Base-by-base conservation (phyloP, 805 yeast genomes). In the Starmerella kuoi region DNA sequence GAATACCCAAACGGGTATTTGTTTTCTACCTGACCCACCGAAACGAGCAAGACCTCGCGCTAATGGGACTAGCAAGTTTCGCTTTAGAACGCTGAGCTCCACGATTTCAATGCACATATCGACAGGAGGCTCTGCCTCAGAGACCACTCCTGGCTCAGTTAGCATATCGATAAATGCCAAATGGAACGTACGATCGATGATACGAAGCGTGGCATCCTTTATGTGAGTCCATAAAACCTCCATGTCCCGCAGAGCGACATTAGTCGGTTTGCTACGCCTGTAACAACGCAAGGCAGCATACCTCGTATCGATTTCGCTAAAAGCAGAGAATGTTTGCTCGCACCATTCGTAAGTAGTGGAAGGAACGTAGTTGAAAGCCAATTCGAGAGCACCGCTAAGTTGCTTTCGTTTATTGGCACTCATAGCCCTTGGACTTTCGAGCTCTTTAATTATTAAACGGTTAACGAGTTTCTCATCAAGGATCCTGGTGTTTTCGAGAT, bases 111-210 rank as follows among this genome's bases (percentile, higher is more conserved):
- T 21, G 27, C 59, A 55, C 7, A 60, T 52, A 0, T 46, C 45
- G 5, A 51, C 55, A 9, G 61, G 55, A 17, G 66, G 49, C 1
- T 42, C 48, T 12, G 51, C 57, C 5, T 19, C 21, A 4, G 6
- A n/a, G 46, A 57, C 58, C 1, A 53, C 50, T 1, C 60, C 51
- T 0, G 43, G 53, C 32, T 64, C 58, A 48, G 70, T 62, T 40
- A 73, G 35, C 0, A 75, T 55, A n/a, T 69, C 61, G 20, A 85
- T 74, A 23, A 80, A 64, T 0, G 54, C 45, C 12, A 72, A 55
- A 51, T 86, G 95, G 36, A 83, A 64, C 12, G 67, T 67, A 39
- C 75, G 72, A 48, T 84, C 91, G 34, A 72, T 71, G 31, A 82
- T 62, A 23, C 77, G 71, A 30, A 85, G 61, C 37, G 93, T 64